A percentile compares a stretch with the other conserved stretches of the same genome.
Conservation (phyloP, 148 eudicot genomes). For the Rhododendron ovatum region DNA sequence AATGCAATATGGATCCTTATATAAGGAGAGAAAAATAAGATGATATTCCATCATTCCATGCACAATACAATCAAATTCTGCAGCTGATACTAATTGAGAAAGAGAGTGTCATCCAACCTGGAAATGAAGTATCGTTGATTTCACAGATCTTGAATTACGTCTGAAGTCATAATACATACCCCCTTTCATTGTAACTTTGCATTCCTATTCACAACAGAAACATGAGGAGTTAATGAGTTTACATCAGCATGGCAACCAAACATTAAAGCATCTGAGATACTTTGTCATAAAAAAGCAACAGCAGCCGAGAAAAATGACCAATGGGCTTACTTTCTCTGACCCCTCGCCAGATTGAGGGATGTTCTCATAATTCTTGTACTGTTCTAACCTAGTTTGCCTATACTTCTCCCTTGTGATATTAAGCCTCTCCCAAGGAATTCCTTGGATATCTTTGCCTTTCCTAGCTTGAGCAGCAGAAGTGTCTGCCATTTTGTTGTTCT, state of each 20-base stretch:
- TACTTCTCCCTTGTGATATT: conserved; percentile 56
- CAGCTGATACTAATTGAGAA: neutral
- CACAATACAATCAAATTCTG: neutral
- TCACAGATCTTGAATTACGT: conserved; percentile 75
- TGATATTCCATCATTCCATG: neutral
- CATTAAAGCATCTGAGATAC: neutral
- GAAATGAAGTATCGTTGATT: conserved; percentile 78
- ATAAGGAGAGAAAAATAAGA: neutral
- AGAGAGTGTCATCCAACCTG: conserved; percentile 40
- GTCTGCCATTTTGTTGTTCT: conserved; percentile 56
- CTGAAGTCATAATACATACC: conserved; percentile 61
- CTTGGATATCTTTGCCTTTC: conserved; percentile 82
- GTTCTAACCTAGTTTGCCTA: conserved; percentile 66
- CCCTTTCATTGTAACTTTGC: conserved; percentile 54
- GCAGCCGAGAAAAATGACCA: neutral
- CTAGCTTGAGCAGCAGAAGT: conserved; percentile 79
- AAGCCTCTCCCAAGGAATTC: conserved; percentile 71
- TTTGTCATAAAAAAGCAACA: neutral
- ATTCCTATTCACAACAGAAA: conserved; percentile 34
- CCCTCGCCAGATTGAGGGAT: conserved; percentile 68
- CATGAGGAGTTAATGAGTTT: neutral
- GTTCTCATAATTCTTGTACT: conserved; percentile 80
- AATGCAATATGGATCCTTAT: neutral
- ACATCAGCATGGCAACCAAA: neutral
- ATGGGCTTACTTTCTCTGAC: conserved; percentile 49